Conservation (phyloP, 2,329 filamentous ascomycete species). For the Diaporthe sp. region DNA sequence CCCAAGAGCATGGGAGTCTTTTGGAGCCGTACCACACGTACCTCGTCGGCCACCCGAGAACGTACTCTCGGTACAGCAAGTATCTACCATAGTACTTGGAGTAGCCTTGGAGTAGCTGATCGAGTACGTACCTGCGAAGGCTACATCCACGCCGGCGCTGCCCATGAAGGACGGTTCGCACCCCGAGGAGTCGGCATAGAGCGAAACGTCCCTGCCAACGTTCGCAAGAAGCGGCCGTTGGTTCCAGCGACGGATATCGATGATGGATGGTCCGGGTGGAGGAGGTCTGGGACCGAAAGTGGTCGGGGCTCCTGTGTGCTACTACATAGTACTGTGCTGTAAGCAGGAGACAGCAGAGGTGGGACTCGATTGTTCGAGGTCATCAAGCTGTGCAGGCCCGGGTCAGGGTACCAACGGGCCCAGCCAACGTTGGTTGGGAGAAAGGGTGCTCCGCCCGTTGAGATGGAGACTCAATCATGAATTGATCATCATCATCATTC, state of each 20-base stretch:
- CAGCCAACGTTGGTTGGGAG: neutral
- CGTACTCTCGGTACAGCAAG: neutral
- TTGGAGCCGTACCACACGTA: neutral
- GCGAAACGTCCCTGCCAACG: neutral
- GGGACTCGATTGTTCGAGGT: neutral
- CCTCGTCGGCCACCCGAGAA: neutral
- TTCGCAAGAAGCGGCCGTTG: neutral
- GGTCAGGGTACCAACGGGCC: neutral
- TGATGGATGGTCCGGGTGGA: constrained; percentile 9
- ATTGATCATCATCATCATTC: constrained; percentile 25
- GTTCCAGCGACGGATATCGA: constrained; percentile 11
- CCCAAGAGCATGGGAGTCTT: neutral
- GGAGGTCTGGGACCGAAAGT: constrained; percentile 20
- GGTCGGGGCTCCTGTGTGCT: neutral
- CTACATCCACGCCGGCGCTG: neutral
- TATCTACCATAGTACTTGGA: too few relatives aligned
- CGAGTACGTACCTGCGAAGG: neutral
- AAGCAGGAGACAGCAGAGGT: too few relatives aligned
- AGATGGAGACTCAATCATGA: constrained; percentile 15
- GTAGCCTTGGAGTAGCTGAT: too few relatives aligned
- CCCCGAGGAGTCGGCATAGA: constrained; percentile 14
- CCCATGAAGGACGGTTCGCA: neutral
- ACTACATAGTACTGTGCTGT: neutral
- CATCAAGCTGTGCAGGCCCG: neutral
- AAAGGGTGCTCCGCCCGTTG: constrained; percentile 12